Base-by-base conservation (phyloP, 495 filamentous ascomycete genomes). In the Delitschia confertaspora region DNA sequence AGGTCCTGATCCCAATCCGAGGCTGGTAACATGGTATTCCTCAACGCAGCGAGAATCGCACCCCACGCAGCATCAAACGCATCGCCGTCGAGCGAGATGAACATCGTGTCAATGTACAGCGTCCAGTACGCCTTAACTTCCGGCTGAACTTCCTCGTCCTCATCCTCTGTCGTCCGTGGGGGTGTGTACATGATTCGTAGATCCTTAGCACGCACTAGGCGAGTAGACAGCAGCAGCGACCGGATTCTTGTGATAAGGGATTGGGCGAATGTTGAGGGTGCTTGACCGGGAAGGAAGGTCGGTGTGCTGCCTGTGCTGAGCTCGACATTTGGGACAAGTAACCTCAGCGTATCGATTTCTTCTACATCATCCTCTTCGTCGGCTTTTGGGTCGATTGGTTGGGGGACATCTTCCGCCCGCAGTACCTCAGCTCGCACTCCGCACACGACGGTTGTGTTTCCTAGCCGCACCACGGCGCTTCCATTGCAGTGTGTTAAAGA, bases 271-370 rank as follows among this genome's bases (percentile, higher is more conserved):
- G 78, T 69, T 0, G 76, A 78, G 0, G 91, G 91, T 17, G 88
- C 79, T 11, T 79, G 76, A 38, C 88, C 85, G 0, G 91, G 88
- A 18, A 93, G 71, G 58, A 86, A 83, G 21, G 80, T 75, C 0
- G 88, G 85, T 6, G 85, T 80, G 60, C 85, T 93, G 7, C 91
- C 91, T 7, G 91, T 96, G 21, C 78, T 69, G 19, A 98, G 65
- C 51, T 95, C 91, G 19, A 96, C 69, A 57, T 98, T 96, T 3
- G 91, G 93, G 8, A 98, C 91, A 6, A 96, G 67, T 22, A 98
- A 66, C 43, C 80, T 76, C 53, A 84, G 57, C 25, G 70, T 66
- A 58, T 72, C 62, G 23, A 82, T 65, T 35, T 76, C 70, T 11
- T 63, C 27, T 13, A 27, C 45, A 36, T 31, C 62, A 57, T 79